phyloP scores from a whole-genome alignment of 1,284 basidiomycete genomes.

The Ceratobasidium theobromae region DNA sequence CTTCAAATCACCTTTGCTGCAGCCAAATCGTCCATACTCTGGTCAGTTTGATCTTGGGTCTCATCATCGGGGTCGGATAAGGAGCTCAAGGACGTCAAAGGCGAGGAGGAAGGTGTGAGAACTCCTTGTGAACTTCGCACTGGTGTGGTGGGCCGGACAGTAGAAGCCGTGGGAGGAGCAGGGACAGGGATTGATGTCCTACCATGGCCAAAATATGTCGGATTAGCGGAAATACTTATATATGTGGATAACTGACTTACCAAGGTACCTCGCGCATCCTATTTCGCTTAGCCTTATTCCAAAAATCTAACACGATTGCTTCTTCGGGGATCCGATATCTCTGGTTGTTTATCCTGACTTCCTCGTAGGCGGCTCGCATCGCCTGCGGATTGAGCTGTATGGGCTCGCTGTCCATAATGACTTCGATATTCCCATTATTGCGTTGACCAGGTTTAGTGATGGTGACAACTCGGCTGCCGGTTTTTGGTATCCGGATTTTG shows the following conservation, averaged over 20 bases:
- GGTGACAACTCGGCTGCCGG: constrained; percentile 48
- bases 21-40: constrained; percentile 16
- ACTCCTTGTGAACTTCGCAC: constrained; percentile 40
- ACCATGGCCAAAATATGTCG: background rate
- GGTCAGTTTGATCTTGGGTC: background rate
- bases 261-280: constrained; percentile 42
- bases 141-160: constrained; percentile 42
- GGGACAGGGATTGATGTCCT: constrained; percentile 44
- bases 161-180: background rate
- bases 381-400: constrained; percentile 61
- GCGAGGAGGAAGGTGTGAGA: constrained; percentile 52
- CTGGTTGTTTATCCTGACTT: constrained; percentile 53
- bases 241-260: constrained; percentile 44
- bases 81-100: constrained; percentile 72
- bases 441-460: constrained; percentile 66
- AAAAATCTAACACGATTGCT: constrained; percentile 91
- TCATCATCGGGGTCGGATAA: constrained; percentile 44
- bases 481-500: constrained; percentile 51
- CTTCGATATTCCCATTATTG: constrained; percentile 92
- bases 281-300: constrained; percentile 71
- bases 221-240: background rate
- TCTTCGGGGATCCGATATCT: constrained; percentile 93
- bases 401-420: constrained; percentile 67
- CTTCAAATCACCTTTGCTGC: constrained; percentile 12
- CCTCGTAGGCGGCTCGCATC: constrained; percentile 43